Conservation (phyloP, 2,329 filamentous ascomycete genomes). For the Fusarium coffeatum region DNA sequence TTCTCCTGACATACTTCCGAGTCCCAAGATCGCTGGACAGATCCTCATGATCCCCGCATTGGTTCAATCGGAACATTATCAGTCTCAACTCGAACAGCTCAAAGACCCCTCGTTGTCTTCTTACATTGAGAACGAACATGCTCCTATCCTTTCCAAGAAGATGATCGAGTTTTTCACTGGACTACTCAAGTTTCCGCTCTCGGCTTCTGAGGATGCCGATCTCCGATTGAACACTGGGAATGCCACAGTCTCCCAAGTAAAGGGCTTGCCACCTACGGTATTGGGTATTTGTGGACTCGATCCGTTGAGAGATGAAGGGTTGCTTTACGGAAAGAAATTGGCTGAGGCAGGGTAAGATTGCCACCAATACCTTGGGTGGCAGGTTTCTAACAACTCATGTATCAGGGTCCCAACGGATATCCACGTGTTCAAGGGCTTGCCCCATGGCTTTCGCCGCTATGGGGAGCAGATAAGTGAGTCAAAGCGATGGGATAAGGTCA, state of each 20-base stretch:
- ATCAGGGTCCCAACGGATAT: constrained; percentile 60
- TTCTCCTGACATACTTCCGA: constrained; percentile 22
- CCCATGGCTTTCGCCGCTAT: constrained; percentile 61
- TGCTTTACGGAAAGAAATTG: constrained; percentile 59
- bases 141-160: constrained; percentile 60
- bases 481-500: constrained; percentile 56
- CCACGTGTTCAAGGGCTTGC: constrained; percentile 63
- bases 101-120: constrained; percentile 55
- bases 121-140: constrained; percentile 57
- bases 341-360: constrained; percentile 56
- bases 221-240: constrained; percentile 53
- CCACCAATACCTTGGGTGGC: rapidly evolving
- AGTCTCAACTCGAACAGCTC: constrained; percentile 50
- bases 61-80: constrained; percentile 32
- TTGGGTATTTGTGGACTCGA: constrained; percentile 61
- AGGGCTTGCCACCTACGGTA: constrained; percentile 56
- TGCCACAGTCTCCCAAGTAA: constrained; percentile 49
- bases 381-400: not conserved
- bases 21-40: constrained; percentile 58
- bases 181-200: constrained; percentile 42
- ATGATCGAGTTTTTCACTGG: constrained; percentile 39
- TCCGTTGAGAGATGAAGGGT: constrained; percentile 61
- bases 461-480: constrained; percentile 53
- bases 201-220: constrained; percentile 47
- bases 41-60: constrained; percentile 62